These are phyloP conservation scores for Candida stauntonica DNA, from an alignment of 805 yeast genomes.

Conservation along the genomic window DNA sequence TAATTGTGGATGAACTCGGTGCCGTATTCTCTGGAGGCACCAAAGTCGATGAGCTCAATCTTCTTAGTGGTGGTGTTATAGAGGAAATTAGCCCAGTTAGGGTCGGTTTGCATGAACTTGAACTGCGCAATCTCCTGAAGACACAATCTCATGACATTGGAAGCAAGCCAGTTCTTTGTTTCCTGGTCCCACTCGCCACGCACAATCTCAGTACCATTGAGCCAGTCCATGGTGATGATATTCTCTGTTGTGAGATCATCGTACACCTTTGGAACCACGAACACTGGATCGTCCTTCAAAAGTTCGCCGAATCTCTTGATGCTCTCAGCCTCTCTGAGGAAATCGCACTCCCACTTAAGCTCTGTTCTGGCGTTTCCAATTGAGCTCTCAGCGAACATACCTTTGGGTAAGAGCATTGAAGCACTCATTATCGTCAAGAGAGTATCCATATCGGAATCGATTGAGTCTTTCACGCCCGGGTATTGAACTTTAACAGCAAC, in stretches of 20 bases:
- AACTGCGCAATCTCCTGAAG: conserved; percentile 79
- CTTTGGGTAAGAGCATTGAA: conserved; percentile 81
- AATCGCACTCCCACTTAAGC: conserved; percentile 97
- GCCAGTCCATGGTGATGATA: conserved; percentile 83
- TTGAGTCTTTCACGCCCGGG: conserved; percentile 92
- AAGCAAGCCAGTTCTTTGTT: conserved; percentile 75
- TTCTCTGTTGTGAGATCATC: conserved; percentile 74
- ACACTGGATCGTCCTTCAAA: conserved; percentile 54
- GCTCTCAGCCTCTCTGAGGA: conserved; percentile 80
- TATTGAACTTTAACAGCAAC: conserved; percentile 96
- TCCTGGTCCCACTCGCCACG: conserved; percentile 73
- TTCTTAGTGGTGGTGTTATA: conserved; percentile 67
- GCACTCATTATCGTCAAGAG: conserved; percentile 79
- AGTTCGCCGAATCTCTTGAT: conserved; percentile 64
- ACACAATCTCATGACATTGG: conserved; percentile 82
- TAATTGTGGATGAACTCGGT: conserved; percentile 66
- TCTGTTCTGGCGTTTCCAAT: conserved; percentile 91
- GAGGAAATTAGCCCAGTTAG: conserved; percentile 97
- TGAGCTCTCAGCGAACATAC: conserved; percentile 86
- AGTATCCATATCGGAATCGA: conserved; percentile 91
- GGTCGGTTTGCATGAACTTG: conserved; percentile 96
- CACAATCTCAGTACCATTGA: conserved; percentile 80
- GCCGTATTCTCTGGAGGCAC: conserved; percentile 83
- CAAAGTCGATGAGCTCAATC: conserved; percentile 89
- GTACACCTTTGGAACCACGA: conserved; percentile 77